Conservation (phyloP, 805 yeast genomes). For the Suhomyces prunicola region DNA sequence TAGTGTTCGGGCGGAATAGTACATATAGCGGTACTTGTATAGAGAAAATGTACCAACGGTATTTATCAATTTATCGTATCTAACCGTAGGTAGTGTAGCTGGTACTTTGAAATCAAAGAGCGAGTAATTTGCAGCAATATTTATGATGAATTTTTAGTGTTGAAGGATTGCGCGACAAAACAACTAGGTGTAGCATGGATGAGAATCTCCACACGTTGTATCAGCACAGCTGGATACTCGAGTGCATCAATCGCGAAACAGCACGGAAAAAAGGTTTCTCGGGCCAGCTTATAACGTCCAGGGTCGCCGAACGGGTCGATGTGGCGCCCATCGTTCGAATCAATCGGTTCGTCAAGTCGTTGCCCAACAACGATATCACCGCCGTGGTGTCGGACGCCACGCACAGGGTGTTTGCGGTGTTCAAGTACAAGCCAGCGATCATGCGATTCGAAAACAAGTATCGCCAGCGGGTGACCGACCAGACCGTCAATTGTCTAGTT, state of each 20-base stretch:
- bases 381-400: conserved; percentile 31
- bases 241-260: background rate
- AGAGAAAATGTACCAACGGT: too few relatives aligned
- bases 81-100: too few relatives aligned
- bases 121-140: background rate
- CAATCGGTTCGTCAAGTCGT: conserved; percentile 20
- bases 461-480: conserved; percentile 33
- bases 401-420: conserved; percentile 27
- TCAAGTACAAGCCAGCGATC: conserved; percentile 26
- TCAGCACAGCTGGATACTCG: background rate
- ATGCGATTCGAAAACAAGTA: conserved; percentile 28
- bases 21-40: too few relatives aligned
- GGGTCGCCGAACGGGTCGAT: conserved; percentile 5
- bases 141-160: background rate
- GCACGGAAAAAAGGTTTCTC: background rate
- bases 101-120: too few relatives aligned
- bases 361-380: conserved; percentile 22
- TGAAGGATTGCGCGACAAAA: background rate
- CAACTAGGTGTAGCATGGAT: background rate
- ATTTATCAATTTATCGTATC: too few relatives aligned
- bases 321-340: conserved; percentile 29
- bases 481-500: conserved; percentile 25
- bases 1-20: too few relatives aligned
- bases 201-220: background rate
- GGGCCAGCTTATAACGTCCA: background rate